Evolutionary conservation across 805 yeast genomes (phyloP).

Genomic region (Cyberlindnera veronae): DNA sequence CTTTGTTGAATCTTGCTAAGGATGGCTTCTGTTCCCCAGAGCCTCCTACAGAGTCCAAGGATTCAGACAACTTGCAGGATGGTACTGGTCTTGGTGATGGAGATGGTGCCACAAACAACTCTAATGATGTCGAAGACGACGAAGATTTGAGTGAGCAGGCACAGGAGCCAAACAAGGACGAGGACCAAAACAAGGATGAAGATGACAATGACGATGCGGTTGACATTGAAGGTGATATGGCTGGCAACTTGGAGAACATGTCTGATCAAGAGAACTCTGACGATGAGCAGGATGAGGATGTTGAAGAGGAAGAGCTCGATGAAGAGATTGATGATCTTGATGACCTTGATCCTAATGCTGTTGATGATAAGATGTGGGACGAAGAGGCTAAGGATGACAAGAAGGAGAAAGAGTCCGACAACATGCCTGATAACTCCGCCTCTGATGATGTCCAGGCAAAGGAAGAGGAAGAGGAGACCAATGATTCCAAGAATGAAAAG

Average conservation of each 20-base stretch:
- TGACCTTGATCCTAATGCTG: slow-evolving; percentile 89
- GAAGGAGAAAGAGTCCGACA: slow-evolving; percentile 81
- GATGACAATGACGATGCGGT: slow-evolving; percentile 83
- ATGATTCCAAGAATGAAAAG: slow-evolving; percentile 25
- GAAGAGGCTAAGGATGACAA: slow-evolving; percentile 76
- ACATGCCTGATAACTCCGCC: slow-evolving; percentile 54
- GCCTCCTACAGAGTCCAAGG: slow-evolving; percentile 58
- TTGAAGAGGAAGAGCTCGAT: slow-evolving; percentile 71
- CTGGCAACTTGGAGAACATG: slow-evolving; percentile 79
- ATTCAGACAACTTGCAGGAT: slow-evolving; percentile 66
- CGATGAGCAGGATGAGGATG: slow-evolving; percentile 47
- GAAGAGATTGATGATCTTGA: slow-evolving; percentile 88
- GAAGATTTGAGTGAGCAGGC: slow-evolving; percentile 76
- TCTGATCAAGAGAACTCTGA: slow-evolving; percentile 56
- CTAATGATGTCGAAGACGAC: slow-evolving; percentile 86
- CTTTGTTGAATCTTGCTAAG: slow-evolving; percentile 59
- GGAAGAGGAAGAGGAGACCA: slow-evolving; percentile 32
- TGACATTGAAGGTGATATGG: slow-evolving; percentile 96
- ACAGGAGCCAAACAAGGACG: slow-evolving; percentile 69
- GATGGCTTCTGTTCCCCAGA: slow-evolving; percentile 94
- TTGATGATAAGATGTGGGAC: slow-evolving; percentile 98
- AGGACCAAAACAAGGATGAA: slow-evolving; percentile 58
- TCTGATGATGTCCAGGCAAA: slow-evolving; percentile 42
- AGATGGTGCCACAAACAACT: slow-evolving; percentile 74
- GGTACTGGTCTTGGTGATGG: slow-evolving; percentile 96